These are phyloP conservation scores for Fusarium lateritium DNA, from an alignment of 2,329 filamentous ascomycete genomes.

Conservation along the genomic window DNA sequence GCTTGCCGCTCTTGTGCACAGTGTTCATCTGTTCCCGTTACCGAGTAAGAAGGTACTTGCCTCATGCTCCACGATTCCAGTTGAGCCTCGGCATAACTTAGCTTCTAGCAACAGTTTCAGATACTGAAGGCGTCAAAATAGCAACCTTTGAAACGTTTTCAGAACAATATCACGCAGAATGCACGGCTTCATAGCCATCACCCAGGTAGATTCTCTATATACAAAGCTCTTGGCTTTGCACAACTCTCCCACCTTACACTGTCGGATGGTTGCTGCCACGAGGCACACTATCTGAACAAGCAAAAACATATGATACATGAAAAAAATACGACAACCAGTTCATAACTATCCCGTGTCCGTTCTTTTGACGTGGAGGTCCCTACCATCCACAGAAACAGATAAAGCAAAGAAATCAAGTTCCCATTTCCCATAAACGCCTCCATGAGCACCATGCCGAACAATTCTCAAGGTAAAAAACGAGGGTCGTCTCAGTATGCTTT, in stretches of 20 bases:
- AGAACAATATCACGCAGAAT: background rate
- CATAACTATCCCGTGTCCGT: constrained; percentile 50
- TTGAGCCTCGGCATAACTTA: constrained; percentile 22
- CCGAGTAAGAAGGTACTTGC: background rate
- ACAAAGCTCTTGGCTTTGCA: constrained; percentile 41
- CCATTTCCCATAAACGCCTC: constrained; percentile 50
- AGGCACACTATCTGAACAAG: constrained; percentile 46
- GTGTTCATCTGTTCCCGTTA: background rate
- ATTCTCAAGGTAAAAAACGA: constrained; percentile 39
- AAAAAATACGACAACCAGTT: constrained; percentile 36
- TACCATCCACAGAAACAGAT: constrained; percentile 48
- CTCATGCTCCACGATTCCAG: constrained; percentile 12
- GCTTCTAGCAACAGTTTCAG: background rate
- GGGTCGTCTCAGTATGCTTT: constrained; percentile 48
- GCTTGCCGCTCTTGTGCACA: constrained; percentile 12
- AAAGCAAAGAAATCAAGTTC: constrained; percentile 38
- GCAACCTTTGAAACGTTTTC: background rate
- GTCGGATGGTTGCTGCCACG: constrained; percentile 32
- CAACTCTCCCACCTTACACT: constrained; percentile 17
- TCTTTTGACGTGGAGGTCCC: constrained; percentile 52
- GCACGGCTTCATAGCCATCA: constrained; percentile 8
- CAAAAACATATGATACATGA: constrained; percentile 50
- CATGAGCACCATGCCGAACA: constrained; percentile 50
- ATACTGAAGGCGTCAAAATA: constrained; percentile 4
- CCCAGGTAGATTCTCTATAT: constrained; percentile 40